Evolutionary conservation across 169 alveolate genomes (phyloP), one percentile per base, ranked within the genome.

Genomic region (Plasmodium gaboni): DNA sequence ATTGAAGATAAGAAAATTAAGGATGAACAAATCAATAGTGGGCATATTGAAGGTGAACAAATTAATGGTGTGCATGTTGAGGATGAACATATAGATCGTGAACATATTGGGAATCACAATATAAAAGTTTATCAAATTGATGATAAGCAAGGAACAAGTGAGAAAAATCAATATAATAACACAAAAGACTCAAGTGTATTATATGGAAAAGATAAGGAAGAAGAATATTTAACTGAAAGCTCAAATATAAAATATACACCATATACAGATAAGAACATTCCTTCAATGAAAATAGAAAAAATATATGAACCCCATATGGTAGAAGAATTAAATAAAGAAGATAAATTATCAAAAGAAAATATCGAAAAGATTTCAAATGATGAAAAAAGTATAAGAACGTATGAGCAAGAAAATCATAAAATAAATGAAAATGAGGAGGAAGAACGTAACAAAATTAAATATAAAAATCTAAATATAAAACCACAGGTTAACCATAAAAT

Each of bases 321-420:
- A 7, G 59, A 50, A 7, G 59, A 50, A 50, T 57, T 17, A 50
- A 59, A 24, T 59, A 7, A 50, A 50, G 15, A 10, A 50, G 15
- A 50, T n/a, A n/a, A 12, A 7, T n/a, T 50, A 50, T 50, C 88
- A 50, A 28, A 42, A 50, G 88, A 50, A 60, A 22, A 15, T 15
- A 57, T n/a, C 38, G 46, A 7, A 8, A 6, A 13, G 44, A 15
- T 2, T 13, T 12, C 4, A 15, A 15, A 74, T 42, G n/a, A 28
- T n/a, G 48, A 69, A 44, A 42, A 19, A 5, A 24, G 9, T 6
- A 38, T 9, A 13, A 32, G 22, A 69, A 69, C 1, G 15, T n/a
- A 50, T 69, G 63, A 46, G 19, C 19, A 59, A 42, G 50, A 44
- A 17, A n/a, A 69, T 44, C 9, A 44, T 15, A 10, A 24, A 69